phyloP scores from a whole-genome alignment of 768 basidiomycete genomes.

The Amanita thiersii region DNA sequence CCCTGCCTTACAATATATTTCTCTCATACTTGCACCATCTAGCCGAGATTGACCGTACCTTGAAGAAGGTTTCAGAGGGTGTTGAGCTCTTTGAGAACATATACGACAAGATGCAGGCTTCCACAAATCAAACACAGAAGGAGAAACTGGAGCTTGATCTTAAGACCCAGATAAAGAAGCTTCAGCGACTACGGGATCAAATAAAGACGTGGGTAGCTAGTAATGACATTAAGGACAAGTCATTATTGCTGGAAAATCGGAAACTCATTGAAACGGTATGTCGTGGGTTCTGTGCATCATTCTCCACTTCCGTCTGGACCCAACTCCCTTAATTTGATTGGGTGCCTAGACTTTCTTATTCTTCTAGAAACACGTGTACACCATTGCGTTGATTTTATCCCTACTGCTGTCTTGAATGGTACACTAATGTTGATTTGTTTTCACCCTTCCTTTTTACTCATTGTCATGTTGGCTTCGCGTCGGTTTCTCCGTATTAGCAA shows the following conservation, averaged over 20 bases:
- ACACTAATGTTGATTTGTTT: conserved; percentile 11
- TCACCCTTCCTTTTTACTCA: conserved; percentile 14
- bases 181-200: conserved; percentile 96
- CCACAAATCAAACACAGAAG: conserved; percentile 75
- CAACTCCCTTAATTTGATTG: not conserved
- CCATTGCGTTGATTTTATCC: not conserved
- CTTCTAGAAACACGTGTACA: not conserved
- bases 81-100: conserved; percentile 93
- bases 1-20: not conserved
- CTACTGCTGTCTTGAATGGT: not conserved
- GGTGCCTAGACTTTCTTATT: conserved; percentile 11
- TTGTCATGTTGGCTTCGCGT: conserved; percentile 2
- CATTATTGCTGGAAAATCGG: conserved; percentile 83
- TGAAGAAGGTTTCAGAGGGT: conserved; percentile 95
- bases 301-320: not conserved
- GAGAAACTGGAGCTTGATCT: conserved; percentile 44
- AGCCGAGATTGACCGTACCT: conserved; percentile 98
- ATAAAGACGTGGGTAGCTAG: conserved; percentile 99
- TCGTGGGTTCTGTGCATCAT: conserved; percentile 8
- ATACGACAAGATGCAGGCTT: conserved; percentile 96
- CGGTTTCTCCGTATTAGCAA: conserved; percentile 63
- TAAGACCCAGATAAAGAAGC: conserved; percentile 95
- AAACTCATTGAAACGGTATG: conserved; percentile 94
- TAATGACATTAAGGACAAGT: conserved; percentile 99
- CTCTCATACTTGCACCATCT: conserved; percentile 8